Evolutionary conservation across 75 land plant species (phyloP).

Genomic region (Cunninghamia lanceolata): DNA sequence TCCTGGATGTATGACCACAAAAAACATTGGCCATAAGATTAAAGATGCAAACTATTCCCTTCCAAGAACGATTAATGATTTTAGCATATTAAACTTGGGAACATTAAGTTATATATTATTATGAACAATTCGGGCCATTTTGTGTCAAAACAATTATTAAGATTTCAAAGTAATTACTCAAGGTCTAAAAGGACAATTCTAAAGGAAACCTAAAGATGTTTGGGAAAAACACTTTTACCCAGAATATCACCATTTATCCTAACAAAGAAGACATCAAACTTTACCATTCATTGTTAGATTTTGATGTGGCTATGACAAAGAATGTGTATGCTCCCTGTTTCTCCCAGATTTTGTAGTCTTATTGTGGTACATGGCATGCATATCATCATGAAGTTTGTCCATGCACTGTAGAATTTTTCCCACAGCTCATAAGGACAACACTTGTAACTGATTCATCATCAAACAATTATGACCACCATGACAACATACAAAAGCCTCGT

Average conservation of each 20-base stretch:
- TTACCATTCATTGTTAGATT: not conserved
- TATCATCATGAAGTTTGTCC: not conserved
- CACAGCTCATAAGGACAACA: not conserved
- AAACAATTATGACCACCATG: not conserved
- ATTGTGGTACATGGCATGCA: not conserved
- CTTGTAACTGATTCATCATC: not conserved
- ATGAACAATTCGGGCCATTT: not conserved
- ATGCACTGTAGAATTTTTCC: not conserved
- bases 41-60: not conserved
- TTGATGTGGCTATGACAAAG: not conserved
- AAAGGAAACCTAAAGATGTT: not conserved
- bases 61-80: not conserved
- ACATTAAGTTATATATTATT: not conserved
- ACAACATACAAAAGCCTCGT: not conserved
- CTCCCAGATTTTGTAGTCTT: not conserved
- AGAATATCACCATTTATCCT: not conserved
- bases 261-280: not conserved
- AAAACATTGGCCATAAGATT: not conserved
- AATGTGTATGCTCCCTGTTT: not conserved
- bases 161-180: not conserved
- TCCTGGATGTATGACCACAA: not conserved
- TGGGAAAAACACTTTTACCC: not conserved
- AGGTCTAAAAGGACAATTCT: not conserved
- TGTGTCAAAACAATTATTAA: not conserved
- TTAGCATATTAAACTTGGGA: not conserved